Conservation (phyloP, 1,284 basidiomycete genomes). For the Sporisorium iseilematis-ciliati region DNA sequence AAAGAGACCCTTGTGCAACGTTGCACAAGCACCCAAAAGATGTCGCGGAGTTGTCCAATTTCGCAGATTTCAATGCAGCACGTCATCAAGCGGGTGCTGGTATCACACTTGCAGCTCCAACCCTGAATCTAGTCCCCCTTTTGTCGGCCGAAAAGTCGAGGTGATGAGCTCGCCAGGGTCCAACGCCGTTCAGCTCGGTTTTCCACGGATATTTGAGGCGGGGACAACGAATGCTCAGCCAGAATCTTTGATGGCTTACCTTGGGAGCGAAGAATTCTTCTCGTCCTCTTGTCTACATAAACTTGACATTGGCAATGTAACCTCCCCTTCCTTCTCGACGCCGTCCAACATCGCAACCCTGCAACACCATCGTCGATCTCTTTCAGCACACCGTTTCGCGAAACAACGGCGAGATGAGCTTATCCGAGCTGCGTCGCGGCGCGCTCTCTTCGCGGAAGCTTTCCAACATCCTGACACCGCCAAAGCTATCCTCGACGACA, state of each 20-base stretch:
- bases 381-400: too few relatives aligned
- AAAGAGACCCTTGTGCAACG: too few relatives aligned
- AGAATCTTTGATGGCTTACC: neutral
- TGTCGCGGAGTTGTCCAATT: too few relatives aligned
- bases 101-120: too few relatives aligned
- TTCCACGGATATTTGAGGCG: neutral
- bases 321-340: neutral
- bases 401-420: slow-evolving; percentile 17
- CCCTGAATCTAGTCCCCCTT: too few relatives aligned
- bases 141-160: neutral
- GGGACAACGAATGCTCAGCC: neutral
- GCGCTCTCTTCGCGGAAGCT: slow-evolving; percentile 30
- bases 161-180: neutral
- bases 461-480: slow-evolving; percentile 25
- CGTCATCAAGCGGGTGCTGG: too few relatives aligned
- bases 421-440: slow-evolving; percentile 35
- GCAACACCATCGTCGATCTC: too few relatives aligned
- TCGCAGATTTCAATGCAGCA: too few relatives aligned
- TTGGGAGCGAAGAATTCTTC: neutral
- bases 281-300: neutral
- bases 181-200: neutral
- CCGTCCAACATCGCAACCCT: too few relatives aligned
- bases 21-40: too few relatives aligned
- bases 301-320: neutral
- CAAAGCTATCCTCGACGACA: slow-evolving; percentile 22